These are phyloP conservation scores for Phytophthora boehmeriae DNA, from an alignment of 352 stramenopile species.

Conservation along the genomic window DNA sequence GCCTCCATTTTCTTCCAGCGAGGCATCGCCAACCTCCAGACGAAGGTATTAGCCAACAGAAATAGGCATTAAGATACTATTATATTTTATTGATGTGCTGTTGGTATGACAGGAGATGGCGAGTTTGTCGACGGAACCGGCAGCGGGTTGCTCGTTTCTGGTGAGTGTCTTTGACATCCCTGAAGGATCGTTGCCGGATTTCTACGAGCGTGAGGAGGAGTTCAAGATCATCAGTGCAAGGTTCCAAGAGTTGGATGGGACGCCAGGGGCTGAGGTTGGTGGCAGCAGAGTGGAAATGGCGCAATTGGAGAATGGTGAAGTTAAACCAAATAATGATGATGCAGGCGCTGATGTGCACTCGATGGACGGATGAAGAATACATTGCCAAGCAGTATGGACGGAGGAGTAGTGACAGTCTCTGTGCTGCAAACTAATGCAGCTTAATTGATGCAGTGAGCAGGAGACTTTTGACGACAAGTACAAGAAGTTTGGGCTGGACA, in stretches of 20 bases:
- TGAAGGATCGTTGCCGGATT: constrained; percentile 54
- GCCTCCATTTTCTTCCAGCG: constrained; percentile 94
- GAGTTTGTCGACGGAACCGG: constrained; percentile 81
- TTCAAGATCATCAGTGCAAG: constrained; percentile 86
- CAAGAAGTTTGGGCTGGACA: constrained; percentile 82
- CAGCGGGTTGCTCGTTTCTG: constrained; percentile 59
- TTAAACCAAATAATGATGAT: neutral
- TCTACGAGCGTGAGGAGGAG: constrained; percentile 89
- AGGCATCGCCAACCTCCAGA: constrained; percentile 87
- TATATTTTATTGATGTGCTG: neutral
- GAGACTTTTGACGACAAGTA: constrained; percentile 87
- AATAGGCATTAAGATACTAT: neutral
- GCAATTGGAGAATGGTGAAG: neutral
- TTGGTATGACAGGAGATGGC: constrained; percentile 78
- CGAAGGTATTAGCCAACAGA: constrained; percentile 45
- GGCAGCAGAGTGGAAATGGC: neutral
- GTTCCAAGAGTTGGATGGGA: constrained; percentile 70
- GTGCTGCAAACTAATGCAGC: neutral
- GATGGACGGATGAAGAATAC: constrained; percentile 90
- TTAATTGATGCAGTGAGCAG: constrained; percentile 71
- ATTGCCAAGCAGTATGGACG: constrained; percentile 47
- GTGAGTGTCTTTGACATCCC: constrained; percentile 79
- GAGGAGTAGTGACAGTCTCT: neutral
- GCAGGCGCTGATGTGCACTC: constrained; percentile 85
- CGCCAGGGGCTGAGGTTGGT: constrained; percentile 33